These are phyloP conservation scores for Quercus agrifolia DNA, from an alignment of 306 rosid species.

Conservation along the genomic window DNA sequence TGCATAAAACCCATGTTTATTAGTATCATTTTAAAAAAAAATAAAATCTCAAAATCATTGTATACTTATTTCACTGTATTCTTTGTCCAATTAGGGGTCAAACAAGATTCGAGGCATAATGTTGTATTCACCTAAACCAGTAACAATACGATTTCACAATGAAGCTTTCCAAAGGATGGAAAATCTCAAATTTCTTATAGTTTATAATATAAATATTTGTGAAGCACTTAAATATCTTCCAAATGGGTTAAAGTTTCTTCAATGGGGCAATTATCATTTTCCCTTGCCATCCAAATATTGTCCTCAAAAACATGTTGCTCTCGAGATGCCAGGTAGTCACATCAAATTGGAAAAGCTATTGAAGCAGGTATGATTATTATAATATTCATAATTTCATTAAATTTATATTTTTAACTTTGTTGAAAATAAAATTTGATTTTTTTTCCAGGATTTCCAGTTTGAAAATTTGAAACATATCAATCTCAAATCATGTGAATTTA, in stretches of 20 bases:
- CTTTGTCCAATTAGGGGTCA: no score
- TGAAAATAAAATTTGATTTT: neutral
- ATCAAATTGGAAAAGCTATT: constrained; percentile 16
- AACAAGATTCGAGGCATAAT: no score
- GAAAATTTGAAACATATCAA: constrained; percentile 20
- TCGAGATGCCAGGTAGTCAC: constrained; percentile 19
- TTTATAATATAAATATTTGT: constrained; percentile 12
- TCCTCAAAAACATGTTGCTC: constrained; percentile 28
- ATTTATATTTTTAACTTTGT: neutral
- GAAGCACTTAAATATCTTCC: constrained; percentile 10
- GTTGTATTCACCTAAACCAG: no score
- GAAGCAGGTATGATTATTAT: no score
- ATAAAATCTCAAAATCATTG: no score
- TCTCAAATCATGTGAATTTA: neutral
- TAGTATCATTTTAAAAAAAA: no score
- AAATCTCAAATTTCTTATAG: constrained; percentile 30
- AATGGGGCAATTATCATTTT: constrained; percentile 3
- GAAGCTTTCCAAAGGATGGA: constrained; percentile 2
- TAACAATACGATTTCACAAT: no score
- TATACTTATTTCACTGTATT: neutral
- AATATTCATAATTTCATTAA: no score
- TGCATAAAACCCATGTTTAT: no score
- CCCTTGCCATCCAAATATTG: constrained; percentile 17
- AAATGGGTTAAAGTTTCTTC: constrained; percentile 20
- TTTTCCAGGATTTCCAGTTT: neutral